Evolutionary conservation across 192 early-diverging fungal species (phyloP), one percentile per base, ranked within the genome.

Genomic region (Pilobolus umbonatus): DNA sequence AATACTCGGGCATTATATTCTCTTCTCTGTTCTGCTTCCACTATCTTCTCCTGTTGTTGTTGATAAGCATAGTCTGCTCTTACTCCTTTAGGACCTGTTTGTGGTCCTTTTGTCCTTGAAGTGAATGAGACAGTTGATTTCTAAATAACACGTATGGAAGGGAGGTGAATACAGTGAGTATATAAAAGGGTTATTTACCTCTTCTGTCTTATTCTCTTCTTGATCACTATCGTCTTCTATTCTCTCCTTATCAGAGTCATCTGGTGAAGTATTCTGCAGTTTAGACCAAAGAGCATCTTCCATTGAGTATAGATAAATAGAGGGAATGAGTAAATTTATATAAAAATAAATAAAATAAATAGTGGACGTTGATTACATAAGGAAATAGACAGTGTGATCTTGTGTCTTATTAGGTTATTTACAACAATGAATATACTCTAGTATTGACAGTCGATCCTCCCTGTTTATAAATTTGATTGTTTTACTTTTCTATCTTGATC

Each of bases 21-120:
- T 31, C 61, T 35, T 4, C 66, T 62, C 1, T 53, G 35, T 4
- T 68, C 61, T 1, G 54, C 22, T 5, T 72, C 45, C n/a, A 56
- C 56, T 57, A 69, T 69, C 14, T 56, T 39, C 40, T 66, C 50
- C 30, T 68, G 54, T 25, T 69, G 63, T 9, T 74, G 55, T 47
- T 83, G 71, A 53, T 75, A 72, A 17, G 57, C 73, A 30, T 78
- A 75, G 57, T 83, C 81, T 5, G 78, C 75, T 22, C 77, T 65
- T 1, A 83, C 78, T 39, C 78, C 81, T 55, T 83, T 83, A 39
- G 81, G 81, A 4, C 81, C 81, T 5, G 81, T 80, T 14, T 77
- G 74, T 29, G 70, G 61, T 5, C 71, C 67, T 1, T 57, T 53
- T 0, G 56, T 47, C 51, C 36, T 43, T 43, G 29, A 14, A 24